These are phyloP conservation scores for Colletotrichum orbiculare DNA, from an alignment of 2,329 filamentous ascomycete species.

Conservation along the genomic window DNA sequence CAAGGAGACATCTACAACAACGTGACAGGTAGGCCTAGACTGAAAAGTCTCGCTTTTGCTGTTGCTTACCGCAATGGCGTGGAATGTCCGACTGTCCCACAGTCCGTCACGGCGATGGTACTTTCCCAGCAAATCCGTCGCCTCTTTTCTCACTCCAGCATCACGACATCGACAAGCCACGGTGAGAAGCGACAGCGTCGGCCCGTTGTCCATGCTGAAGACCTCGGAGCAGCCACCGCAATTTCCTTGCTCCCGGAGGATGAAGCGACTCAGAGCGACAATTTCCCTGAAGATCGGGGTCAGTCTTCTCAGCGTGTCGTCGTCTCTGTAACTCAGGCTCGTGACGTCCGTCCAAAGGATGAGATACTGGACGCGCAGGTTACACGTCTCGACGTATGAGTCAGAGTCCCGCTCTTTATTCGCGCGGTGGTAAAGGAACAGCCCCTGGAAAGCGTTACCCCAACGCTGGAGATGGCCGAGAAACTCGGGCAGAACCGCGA, in stretches of 20 bases:
- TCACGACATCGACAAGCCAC: constrained; percentile 55
- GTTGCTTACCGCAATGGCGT: constrained; percentile 52
- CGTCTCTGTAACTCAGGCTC: constrained; percentile 49
- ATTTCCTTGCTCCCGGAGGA: constrained; percentile 43
- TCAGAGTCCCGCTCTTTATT: constrained; percentile 40
- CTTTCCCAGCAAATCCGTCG: constrained; percentile 51
- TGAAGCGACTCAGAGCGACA: constrained; percentile 47
- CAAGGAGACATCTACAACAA: no score
- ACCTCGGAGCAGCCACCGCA: constrained; percentile 41
- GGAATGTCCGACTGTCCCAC: constrained; percentile 53
- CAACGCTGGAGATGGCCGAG: constrained; percentile 54
- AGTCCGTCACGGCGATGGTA: constrained; percentile 57
- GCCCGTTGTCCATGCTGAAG: constrained; percentile 59
- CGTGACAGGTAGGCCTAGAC: no score
- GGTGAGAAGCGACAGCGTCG: constrained; percentile 56
- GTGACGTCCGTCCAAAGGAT: constrained; percentile 52
- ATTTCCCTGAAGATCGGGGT: constrained; percentile 57
- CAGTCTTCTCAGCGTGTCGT: constrained; percentile 48
- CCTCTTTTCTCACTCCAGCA: constrained; percentile 49
- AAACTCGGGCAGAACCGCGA: constrained; percentile 49
- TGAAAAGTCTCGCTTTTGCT: constrained; percentile 44
- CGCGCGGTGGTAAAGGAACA: constrained; percentile 44
- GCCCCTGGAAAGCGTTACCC: constrained; percentile 50
- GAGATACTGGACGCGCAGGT: constrained; percentile 55
- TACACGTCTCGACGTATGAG: constrained; percentile 51